Conservation (phyloP, 306 rosid genomes). For the Carpinus fangiana region DNA sequence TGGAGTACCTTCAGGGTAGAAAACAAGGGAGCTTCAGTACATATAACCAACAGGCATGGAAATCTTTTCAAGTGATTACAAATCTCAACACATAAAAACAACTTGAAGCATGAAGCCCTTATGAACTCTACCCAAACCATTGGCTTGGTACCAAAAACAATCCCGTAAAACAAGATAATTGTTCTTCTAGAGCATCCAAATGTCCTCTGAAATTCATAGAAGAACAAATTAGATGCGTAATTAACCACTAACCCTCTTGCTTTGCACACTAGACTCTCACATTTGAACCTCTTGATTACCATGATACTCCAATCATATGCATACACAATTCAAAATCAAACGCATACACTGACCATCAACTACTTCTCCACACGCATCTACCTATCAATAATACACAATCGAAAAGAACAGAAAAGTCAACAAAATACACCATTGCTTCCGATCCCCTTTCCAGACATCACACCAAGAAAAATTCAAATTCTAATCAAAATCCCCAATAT, state of each 20-base stretch:
- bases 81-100: not conserved
- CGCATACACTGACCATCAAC: not conserved
- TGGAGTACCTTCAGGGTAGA: constrained; percentile 71
- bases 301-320: not conserved
- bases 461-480: not conserved
- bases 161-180: not conserved
- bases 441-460: not conserved
- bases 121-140: not conserved
- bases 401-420: not conserved
- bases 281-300: not conserved
- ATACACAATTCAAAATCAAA: not conserved
- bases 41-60: constrained; percentile 3
- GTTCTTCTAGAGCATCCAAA: not conserved
- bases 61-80: not conserved
- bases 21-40: constrained; percentile 26
- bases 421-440: not conserved
- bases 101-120: not conserved
- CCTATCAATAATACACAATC: not conserved
- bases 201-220: not conserved
- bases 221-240: not conserved
- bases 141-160: too few species aligned
- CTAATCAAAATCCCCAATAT: not conserved
- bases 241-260: not conserved
- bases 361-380: not conserved
- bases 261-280: not conserved